Base-by-base conservation (phyloP, 176 grass and related monocot species). In the Areca catechu region DNA sequence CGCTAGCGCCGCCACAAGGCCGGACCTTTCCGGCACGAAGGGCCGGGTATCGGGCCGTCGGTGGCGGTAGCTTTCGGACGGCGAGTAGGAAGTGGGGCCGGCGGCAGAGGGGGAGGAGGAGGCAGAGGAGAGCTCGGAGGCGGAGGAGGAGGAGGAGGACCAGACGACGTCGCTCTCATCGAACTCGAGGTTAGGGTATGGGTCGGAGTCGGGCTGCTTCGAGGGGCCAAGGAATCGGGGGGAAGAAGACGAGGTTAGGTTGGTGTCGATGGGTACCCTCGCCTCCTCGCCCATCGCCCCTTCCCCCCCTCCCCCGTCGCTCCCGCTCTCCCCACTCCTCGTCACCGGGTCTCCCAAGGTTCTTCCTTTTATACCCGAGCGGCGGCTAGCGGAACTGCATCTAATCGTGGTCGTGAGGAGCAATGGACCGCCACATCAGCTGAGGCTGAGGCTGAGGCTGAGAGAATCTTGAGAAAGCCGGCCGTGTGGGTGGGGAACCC, bases 151-250 rank as follows among this genome's bases (percentile, higher is more conserved):
- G 4, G 25, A 43, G 4, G 67, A 48, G 1, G 77, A 72, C 82
- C 83, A 85, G 22, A 85, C 53, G 0, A 85, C 83, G 68, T 77
- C 77, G 20, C 72, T 52, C 82, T 85, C 82, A 57, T 85, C 77
- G 53, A 85, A 71, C 69, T 85, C 83, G 54, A 85, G 72, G 29
- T 58, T 9, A 12, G 54, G 49, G 53, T 58, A 19, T 2, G 50
- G 24, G 0, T 54, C 19, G 19, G 77, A 5, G 15, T 73, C 68
- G 1, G 77, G 83, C 64, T 65, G 83, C 72, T 72, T 80, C 1
- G 77, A 73, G 63, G 80, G 73, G 54, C 83, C 77, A 9, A 80
- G 77, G 18, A 85, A 73, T 5, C 77, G 63, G n/a, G 71, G 23
- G 57, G 77, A 54, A 0, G 76, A 53, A 43, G 34, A 43, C 34